Evolutionary conservation across 2,329 filamentous ascomycete genomes (phyloP).

Genomic region (Triangularia setosa): DNA sequence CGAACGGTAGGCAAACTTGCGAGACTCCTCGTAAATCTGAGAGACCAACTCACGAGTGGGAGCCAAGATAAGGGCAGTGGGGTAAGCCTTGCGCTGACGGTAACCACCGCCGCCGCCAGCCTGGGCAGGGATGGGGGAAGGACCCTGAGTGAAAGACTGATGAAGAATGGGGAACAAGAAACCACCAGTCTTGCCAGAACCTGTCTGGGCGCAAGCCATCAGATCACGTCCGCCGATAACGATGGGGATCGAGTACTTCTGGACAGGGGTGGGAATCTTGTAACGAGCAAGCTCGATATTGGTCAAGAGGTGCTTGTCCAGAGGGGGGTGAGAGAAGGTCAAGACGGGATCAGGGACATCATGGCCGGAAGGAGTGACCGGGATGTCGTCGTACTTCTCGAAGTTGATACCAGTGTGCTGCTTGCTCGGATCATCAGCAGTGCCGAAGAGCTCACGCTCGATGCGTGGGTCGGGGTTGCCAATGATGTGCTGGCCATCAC

Average conservation of each 20-base stretch:
- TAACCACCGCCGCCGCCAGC: conserved; percentile 60
- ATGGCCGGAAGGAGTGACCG: conserved; percentile 91
- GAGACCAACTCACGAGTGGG: conserved; percentile 98
- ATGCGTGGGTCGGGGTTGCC: conserved; percentile 83
- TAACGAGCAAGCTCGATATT: conserved; percentile 96
- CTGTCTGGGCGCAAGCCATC: conserved; percentile 99
- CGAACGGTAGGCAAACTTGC: conserved; percentile 97
- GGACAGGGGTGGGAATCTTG: conserved; percentile 92
- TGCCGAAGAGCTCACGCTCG: conserved; percentile 93
- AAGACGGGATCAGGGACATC: conserved; percentile 90
- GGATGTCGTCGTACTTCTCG: conserved; percentile 99
- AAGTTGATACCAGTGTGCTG: conserved; percentile 99
- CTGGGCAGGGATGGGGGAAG: conserved; percentile 60
- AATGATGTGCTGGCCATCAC: conserved; percentile 91
- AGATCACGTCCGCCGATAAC: conserved; percentile 97
- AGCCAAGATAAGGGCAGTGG: conserved; percentile 90
- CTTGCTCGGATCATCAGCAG: conserved; percentile 86
- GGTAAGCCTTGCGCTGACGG: conserved; percentile 95
- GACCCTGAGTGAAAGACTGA: conserved; percentile 91
- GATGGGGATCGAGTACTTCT: conserved; percentile 99
- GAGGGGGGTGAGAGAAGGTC: conserved; percentile 87
- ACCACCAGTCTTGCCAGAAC: conserved; percentile 99
- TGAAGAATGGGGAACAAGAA: conserved; percentile 99
- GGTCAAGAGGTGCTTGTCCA: conserved; percentile 86
- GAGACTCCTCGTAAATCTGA: conserved; percentile 95